These are phyloP conservation scores for Trichomonas tenax DNA, from an alignment of 208 protist genomes.

Conservation along the genomic window DNA sequence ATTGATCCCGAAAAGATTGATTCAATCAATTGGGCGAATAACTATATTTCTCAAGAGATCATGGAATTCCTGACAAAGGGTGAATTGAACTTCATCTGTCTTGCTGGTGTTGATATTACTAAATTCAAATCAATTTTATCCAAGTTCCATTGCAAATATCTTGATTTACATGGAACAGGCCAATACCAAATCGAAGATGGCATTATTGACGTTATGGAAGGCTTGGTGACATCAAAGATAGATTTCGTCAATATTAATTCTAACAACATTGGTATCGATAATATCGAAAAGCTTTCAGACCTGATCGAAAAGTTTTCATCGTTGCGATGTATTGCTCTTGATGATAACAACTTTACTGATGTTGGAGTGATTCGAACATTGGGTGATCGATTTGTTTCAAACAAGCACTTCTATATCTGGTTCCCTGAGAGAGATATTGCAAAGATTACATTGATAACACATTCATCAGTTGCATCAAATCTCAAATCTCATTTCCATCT, in stretches of 20 bases:
- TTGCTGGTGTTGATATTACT: background rate
- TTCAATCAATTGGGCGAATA: background rate
- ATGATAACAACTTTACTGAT: background rate
- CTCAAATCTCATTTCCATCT: background rate
- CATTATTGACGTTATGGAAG: background rate
- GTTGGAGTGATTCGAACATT: background rate
- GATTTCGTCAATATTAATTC: background rate
- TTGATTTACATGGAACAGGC: background rate
- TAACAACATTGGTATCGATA: background rate
- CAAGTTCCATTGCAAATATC: background rate
- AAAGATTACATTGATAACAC: background rate
- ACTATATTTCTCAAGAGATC: background rate
- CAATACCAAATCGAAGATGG: background rate
- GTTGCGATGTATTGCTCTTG: background rate
- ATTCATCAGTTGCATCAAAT: background rate
- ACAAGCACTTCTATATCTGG: background rate
- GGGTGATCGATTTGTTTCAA: background rate
- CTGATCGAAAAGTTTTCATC: background rate
- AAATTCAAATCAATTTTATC: background rate
- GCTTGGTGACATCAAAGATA: background rate
- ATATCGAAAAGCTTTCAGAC: background rate
- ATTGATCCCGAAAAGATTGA: background rate
- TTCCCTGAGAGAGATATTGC: background rate
- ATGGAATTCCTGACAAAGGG: background rate
- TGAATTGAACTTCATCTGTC: background rate